Evolutionary conservation across 2,329 filamentous ascomycete species (phyloP), one percentile per base, ranked within the genome.

Genomic region (Paramyrothecium roridum): DNA sequence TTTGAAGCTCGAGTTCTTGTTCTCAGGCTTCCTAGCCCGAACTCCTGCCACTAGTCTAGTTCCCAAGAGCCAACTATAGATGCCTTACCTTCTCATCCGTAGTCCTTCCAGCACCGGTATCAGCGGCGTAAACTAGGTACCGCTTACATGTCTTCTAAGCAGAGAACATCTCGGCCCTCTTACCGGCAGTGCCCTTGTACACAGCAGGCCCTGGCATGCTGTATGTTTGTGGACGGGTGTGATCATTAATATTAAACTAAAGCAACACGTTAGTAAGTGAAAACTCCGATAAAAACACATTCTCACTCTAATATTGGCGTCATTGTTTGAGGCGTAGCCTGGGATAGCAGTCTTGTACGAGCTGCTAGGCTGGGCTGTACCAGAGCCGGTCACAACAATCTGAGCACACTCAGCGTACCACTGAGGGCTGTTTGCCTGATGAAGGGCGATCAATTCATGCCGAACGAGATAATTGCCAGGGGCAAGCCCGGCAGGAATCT

Each of bases 331-430:
- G 3, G 72, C 73, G 53, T 77, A 77, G 0, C 63, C 69, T 1
- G 75, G 80, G 53, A 83, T 81, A 11, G 67, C 73, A 4, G 76
- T 73, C 30, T 81, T 59, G 52, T 67, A 75, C 11, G 70, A 64
- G 11, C 71, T 69, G 22, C 72, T 67, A 0, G 80, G 79, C 8
- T 64, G 62, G 3, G 70, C 74, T 12, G 67, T 74, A 11, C 81
- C 80, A 30, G 70, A 73, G 20, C 80, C 80, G 3, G 77, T 76
- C 13, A 84, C 75, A 19, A 67, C 73, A 48, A 83, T 64, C 65
- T 84, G 80, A 0, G 80, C 80, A 59, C 82, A 84, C 67, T 84
- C 81, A 13, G 80, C 76, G 63, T 83, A 83, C 67, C 82, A 81
- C 64, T 81, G 80, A 55, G 71, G 76, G 22, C 70, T 71, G 58